Conservation (phyloP, 2,329 filamentous ascomycete species). For the Fusarium sublunatum region DNA sequence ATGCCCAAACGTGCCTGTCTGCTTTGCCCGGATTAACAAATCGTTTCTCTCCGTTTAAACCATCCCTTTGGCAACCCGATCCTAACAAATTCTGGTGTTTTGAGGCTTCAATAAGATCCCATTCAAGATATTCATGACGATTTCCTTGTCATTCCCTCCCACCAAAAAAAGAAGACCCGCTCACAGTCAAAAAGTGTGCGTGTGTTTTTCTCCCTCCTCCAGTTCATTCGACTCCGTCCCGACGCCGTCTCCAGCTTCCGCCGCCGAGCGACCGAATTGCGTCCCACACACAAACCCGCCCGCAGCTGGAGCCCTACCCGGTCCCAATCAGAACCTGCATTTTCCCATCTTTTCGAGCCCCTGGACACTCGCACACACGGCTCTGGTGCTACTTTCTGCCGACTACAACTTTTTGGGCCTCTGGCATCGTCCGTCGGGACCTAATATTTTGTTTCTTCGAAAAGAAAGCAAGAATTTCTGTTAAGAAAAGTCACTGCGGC, state of each 20-base stretch:
- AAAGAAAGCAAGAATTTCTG: slow-evolving; percentile 17
- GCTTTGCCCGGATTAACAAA: not conserved
- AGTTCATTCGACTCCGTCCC: slow-evolving; percentile 37
- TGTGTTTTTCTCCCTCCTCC: slow-evolving; percentile 21
- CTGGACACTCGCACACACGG: slow-evolving; percentile 38
- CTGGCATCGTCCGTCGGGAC: slow-evolving; percentile 38
- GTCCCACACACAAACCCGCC: slow-evolving; percentile 40
- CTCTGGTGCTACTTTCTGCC: slow-evolving; percentile 38
- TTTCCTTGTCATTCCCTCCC: slow-evolving; percentile 5
- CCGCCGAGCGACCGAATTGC: slow-evolving; percentile 35
- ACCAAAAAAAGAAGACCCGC: slow-evolving; percentile 5
- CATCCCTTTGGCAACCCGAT: not conserved
- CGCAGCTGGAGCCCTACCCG: slow-evolving; percentile 41
- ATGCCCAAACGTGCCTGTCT: slow-evolving; percentile 4
- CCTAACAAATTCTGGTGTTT: not conserved
- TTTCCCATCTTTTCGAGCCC: slow-evolving; percentile 36
- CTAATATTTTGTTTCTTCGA: slow-evolving; percentile 34
- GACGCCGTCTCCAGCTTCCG: slow-evolving; percentile 38
- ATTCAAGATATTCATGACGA: not conserved
- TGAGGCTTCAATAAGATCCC: not conserved
- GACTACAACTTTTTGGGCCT: slow-evolving; percentile 41
- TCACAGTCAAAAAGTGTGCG: slow-evolving; percentile 19
- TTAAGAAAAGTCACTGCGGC: slow-evolving; percentile 15
- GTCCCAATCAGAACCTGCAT: slow-evolving; percentile 40
- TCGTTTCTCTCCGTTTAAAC: not conserved